These are phyloP conservation scores for Colletotrichum noveboracense DNA, from an alignment of 2,329 filamentous ascomycete genomes.

Conservation along the genomic window DNA sequence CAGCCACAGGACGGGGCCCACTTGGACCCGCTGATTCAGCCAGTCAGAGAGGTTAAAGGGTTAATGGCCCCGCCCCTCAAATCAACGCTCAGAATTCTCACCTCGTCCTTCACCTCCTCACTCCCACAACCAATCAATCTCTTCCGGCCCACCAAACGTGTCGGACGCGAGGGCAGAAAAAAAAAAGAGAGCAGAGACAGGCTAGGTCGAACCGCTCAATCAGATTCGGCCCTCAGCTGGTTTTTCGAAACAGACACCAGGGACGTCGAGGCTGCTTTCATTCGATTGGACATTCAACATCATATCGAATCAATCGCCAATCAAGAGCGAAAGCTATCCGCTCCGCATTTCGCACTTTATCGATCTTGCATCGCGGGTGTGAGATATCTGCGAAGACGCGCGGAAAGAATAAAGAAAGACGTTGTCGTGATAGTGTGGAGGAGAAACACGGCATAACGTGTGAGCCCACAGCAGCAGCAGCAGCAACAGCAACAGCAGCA, in stretches of 20 bases:
- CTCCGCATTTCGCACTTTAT: conserved; percentile 19
- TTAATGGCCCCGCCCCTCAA: conserved; percentile 52
- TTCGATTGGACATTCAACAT: conserved; percentile 9
- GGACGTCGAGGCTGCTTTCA: conserved; percentile 4
- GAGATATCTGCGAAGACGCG: conserved; percentile 4
- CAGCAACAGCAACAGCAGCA: not conserved
- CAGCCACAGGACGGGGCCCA: conserved; percentile 35
- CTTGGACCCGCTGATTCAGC: conserved; percentile 48
- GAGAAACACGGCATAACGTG: not conserved
- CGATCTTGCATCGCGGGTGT: conserved; percentile 17
- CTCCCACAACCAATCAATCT: conserved; percentile 56
- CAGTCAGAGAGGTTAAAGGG: conserved; percentile 53
- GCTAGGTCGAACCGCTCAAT: conserved; percentile 30
- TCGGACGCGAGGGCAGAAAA: conserved; percentile 23
- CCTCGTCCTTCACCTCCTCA: conserved; percentile 44
- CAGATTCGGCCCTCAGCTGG: conserved; percentile 29
- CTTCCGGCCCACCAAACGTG: conserved; percentile 40
- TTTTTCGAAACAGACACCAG: conserved; percentile 15
- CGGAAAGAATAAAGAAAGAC: not conserved
- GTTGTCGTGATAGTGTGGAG: not conserved
- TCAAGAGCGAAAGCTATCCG: conserved; percentile 5
- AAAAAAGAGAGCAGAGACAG: conserved; percentile 8
- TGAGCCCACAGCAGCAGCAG: not conserved
- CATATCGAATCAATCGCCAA: conserved; percentile 17
- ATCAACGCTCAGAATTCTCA: conserved; percentile 56